Base-by-base conservation (phyloP, 176 grass and related monocot genomes). In the Secale cereale region DNA sequence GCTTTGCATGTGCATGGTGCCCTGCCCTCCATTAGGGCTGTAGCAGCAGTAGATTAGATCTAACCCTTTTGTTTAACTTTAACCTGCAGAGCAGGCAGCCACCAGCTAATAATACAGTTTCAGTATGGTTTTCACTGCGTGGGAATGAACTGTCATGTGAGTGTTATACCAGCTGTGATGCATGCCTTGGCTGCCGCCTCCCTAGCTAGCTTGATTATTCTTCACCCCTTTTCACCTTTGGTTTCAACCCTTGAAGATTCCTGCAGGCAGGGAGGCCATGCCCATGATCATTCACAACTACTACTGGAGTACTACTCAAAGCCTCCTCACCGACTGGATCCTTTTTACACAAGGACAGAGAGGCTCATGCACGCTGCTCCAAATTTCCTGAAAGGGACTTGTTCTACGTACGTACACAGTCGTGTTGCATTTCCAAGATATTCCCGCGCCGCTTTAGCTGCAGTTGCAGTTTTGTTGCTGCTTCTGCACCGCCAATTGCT, bases 21-120 rank as follows among this genome's bases (percentile, higher is more conserved):
- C 79, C 84, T 48, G 66, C 41, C 79, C 84, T 86, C 22, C 88
- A 83, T 86, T 79, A 86, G 26, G 31, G 40, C 14, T 33, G 11
- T 79, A 78, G 48, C 0, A 19, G 48, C 7, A 16, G 46, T 52
- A 52, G 48, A 52, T 87, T 80, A 83, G 80, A 90, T 87, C 80
- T 79, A 80, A 87, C 62, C 67, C 80, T 68, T 71, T 90, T 79
- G 85, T 90, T 90, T 72, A 72, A 72, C 69, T 72, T 72, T 90
- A 90, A 83, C 74, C 75, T 83, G 84, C 67, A 68, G 79, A 39
- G 79, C 43, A 22, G 10, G 46, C 62, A 77, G 71, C 15, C 15
- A 29, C 43, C 27, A 66, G 20, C 84, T 17, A 75, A 48, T 33
- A 59, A 3, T 59, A 73, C 81, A 43, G 10, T 15, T 43, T 72